phyloP scores from a whole-genome alignment of 441 rosid genomes.

The Sinapis alba region DNA sequence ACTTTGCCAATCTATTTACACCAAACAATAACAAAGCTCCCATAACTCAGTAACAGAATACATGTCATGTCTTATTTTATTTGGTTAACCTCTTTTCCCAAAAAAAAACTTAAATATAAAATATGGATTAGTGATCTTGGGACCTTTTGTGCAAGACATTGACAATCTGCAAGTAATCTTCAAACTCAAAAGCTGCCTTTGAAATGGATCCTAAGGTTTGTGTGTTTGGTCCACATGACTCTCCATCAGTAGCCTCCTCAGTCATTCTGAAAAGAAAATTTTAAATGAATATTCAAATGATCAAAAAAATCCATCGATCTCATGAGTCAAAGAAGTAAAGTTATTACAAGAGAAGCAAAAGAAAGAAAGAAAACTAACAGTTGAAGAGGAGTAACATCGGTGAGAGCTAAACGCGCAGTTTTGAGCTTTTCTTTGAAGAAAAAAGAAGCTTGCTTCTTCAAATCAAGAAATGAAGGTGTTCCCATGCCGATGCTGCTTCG shows the following conservation, averaged over 20 bases:
- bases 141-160: constrained; percentile 83
- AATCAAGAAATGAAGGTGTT: constrained; percentile 62
- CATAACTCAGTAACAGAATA: background rate
- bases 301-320: background rate
- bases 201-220: constrained; percentile 73
- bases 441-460: constrained; percentile 89
- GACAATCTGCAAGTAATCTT: constrained; percentile 81
- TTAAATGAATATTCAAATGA: background rate
- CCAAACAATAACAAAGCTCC: constrained; percentile 5
- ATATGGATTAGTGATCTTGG: background rate
- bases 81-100: background rate
- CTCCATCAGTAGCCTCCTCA: constrained; percentile 83
- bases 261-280: constrained; percentile 48
- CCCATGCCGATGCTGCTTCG: constrained; percentile 48
- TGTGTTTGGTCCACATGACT: constrained; percentile 66
- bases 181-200: constrained; percentile 90
- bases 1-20: constrained; percentile 56
- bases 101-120: background rate
- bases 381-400: constrained; percentile 85
- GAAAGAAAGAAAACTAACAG: constrained; percentile 46
- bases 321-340: background rate
- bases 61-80: background rate
- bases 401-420: constrained; percentile 84
- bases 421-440: constrained; percentile 90
- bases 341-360: background rate